Base-by-base conservation (phyloP, 768 basidiomycete species). In the Podaxis sp. region DNA sequence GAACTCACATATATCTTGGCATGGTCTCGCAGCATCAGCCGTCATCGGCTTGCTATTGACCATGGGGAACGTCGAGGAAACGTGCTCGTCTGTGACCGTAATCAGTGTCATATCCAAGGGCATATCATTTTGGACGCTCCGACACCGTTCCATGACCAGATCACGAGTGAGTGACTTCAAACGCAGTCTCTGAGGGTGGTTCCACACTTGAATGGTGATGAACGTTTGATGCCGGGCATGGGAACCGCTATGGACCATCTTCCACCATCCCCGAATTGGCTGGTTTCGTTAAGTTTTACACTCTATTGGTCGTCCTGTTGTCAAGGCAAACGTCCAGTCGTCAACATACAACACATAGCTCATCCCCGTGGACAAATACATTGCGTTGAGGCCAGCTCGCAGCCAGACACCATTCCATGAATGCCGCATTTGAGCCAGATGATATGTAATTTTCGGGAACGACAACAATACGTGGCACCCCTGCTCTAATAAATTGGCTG, bases 221-320 rank as follows among this genome's bases (percentile, higher is more conserved):
- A 33, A 33, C 33, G 7, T 33, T 17, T 57, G 56, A 33, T 57
- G 40, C 26, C 56, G 56, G 41, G 15, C 8, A 33, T 33, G 33
- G 33, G 33, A 33, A 33, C 33, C 2, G 20, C 13, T 15, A 12
- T 24, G 15, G n/a, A n/a, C 8, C 12, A 26, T 20, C 26, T 44
- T 57, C 56, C 40, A 57, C 56, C 56, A 30, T 57, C 41, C 22
- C 56, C 56, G 56, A 44, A 41, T 57, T 17, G 40, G 11, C 56
- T 12, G 17, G 17, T 46, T 46, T 46, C n/a, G 44, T 46, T 17
- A 17, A 20, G 44, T 20, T 17, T 59, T 20, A 28, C 44, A n/a
- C 8, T 58, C 49, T 36, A 44, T 24, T 59, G 28, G 48, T 50
- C 20, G 44, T 17, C 20, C 30, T 36, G 58, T 59, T 10, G 58